These are phyloP conservation scores for Thelonectria blattea DNA, from an alignment of 2,329 filamentous ascomycete species.

Conservation along the genomic window DNA sequence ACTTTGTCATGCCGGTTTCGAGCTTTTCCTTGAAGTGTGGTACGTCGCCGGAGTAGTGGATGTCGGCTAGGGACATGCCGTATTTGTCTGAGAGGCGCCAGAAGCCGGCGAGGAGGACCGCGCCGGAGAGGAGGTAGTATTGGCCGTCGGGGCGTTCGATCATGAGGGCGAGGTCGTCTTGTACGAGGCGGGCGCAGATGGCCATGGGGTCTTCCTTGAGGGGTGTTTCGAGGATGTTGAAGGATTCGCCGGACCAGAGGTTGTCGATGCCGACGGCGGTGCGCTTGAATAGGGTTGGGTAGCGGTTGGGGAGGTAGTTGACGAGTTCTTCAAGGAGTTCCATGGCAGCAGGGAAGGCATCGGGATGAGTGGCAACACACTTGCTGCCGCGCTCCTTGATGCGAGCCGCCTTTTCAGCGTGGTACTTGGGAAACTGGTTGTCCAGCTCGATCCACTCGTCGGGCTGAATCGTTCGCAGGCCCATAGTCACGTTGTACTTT, in stretches of 20 bases:
- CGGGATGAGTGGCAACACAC: conserved; percentile 72
- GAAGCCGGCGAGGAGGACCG: conserved; percentile 80
- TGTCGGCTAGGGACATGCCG: conserved; percentile 78
- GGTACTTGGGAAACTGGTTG: conserved; percentile 75
- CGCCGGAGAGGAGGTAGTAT: conserved; percentile 80
- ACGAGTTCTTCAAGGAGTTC: conserved; percentile 78
- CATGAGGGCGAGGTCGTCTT: conserved; percentile 88
- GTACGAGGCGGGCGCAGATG: conserved; percentile 72
- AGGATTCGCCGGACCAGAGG: conserved; percentile 71
- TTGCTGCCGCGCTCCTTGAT: conserved; percentile 70
- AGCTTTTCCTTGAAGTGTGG: conserved; percentile 74
- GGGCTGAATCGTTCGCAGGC: conserved; percentile 71
- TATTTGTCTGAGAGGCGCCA: conserved; percentile 84
- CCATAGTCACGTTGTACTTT: conserved; percentile 79
- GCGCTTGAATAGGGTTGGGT: conserved; percentile 71
- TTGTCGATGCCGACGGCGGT: conserved; percentile 73
- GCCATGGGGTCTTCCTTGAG: conserved; percentile 80
- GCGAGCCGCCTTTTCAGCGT: conserved; percentile 72
- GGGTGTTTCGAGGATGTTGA: conserved; percentile 69
- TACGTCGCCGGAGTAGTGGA: conserved; percentile 80
- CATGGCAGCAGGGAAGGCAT: conserved; percentile 73
- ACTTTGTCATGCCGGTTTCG: conserved; percentile 80
- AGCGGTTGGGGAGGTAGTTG: conserved; percentile 74
- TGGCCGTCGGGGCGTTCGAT: conserved; percentile 76
- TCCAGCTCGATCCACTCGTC: conserved; percentile 87